phyloP scores from a whole-genome alignment of 2,329 filamentous ascomycete genomes.

The Botrytis tulipae region DNA sequence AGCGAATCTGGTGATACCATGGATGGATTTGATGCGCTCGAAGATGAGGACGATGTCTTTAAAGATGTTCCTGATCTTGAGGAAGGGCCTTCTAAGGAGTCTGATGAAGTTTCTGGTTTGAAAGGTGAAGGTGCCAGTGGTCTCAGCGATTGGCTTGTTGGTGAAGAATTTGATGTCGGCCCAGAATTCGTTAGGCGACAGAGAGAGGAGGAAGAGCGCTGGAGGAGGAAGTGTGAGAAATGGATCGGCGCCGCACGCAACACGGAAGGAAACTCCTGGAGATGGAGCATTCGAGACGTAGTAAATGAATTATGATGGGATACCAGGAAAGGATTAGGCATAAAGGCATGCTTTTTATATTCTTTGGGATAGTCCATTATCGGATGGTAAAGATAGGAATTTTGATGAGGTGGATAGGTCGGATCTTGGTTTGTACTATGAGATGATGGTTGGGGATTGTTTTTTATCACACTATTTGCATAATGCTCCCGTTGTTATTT shows the following conservation, averaged over 20 bases:
- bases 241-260: conserved; percentile 65
- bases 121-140: conserved; percentile 49
- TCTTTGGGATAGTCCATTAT: conserved; percentile 20
- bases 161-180: conserved; percentile 96
- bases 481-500: conserved; percentile 13
- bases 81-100: conserved; percentile 48
- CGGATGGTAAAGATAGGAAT: conserved; percentile 7
- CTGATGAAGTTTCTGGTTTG: conserved; percentile 50
- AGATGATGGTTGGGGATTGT: conserved; percentile 10
- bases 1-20: conserved; percentile 55
- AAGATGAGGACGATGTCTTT: conserved; percentile 91
- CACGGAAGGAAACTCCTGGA: conserved; percentile 62
- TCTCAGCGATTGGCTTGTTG: conserved; percentile 75
- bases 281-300: conserved; percentile 71
- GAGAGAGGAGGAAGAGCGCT: conserved; percentile 85
- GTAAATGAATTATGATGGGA: conserved; percentile 39
- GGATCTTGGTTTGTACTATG: conserved; percentile 21
- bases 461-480: conserved; percentile 14
- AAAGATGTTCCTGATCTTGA: conserved; percentile 92
- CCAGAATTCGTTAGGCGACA: conserved; percentile 90
- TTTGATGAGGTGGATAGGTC: conserved; percentile 8
- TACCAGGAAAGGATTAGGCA: neutral
- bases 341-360: conserved; percentile 17
- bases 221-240: conserved; percentile 81
- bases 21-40: conserved; percentile 66